Base-by-base conservation (phyloP, 2,329 filamentous ascomycete species). In the Microdochium paspali region DNA sequence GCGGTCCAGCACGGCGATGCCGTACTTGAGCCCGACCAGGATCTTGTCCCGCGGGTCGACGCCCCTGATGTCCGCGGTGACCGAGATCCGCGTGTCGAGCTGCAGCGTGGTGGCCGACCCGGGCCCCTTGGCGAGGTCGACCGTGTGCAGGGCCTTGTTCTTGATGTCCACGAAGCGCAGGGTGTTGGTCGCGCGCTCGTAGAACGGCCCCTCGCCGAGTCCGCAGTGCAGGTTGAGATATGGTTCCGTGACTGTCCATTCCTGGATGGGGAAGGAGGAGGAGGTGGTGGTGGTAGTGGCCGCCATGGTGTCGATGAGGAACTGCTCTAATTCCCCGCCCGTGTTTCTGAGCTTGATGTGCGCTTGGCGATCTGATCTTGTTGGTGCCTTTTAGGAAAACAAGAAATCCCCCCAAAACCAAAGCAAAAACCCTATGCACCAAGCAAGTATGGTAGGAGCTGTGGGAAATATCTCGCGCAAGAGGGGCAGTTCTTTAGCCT, bases 151-250 rank as follows among this genome's bases (percentile, higher is more conserved):
- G 51, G 82, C 80, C 61, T 85, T 77, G 61, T 85, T 80, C 64
- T 84, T 85, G 66, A 95, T 90, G 66, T 96, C 90, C 51, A 90
- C 80, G 63, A 89, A 90, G 53, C 87, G 85, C 49, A 91, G 69
- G 44, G 71, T 75, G 62, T 86, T 76, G 45, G 76, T 80, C 21
- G 68, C 68, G 49, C 75, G 69, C 63, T 90, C 85, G 68, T 82
- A 88, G 67, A 81, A 88, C 1, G 86, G 86, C 0, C 78, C 87
- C 65, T 91, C 87, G 53, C 83, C 85, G 25, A 90, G 74, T 13
- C 68, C 71, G 67, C 84, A 88, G 54, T 79, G 74, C 47, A 79
- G 66, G 54, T 82, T 69, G 51, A 90, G 72, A 66, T 76, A 80
- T 6, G 76, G 74, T 63, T 72, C 61, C 42, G 61, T 67, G 52